These are phyloP conservation scores for Trichoderma cornu-damae DNA, from an alignment of 2,329 filamentous ascomycete species.

Conservation along the genomic window DNA sequence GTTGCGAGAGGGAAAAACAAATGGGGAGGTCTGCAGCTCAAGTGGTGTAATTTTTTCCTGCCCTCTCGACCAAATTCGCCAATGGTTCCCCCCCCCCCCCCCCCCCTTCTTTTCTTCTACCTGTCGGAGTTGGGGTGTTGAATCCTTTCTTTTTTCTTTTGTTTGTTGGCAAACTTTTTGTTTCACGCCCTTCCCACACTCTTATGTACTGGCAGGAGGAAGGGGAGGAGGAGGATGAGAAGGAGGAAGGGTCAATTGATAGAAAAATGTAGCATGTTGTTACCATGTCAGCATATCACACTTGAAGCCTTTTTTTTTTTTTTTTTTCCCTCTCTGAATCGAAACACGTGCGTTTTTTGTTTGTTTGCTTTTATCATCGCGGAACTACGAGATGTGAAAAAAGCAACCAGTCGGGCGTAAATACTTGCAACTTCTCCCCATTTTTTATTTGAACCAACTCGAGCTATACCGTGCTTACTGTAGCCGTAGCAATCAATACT, in stretches of 20 bases:
- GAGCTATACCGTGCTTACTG: background rate
- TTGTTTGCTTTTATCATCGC: too few species aligned
- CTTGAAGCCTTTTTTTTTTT: background rate
- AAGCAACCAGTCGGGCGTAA: background rate
- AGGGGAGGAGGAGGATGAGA: too few species aligned
- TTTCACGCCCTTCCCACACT: background rate
- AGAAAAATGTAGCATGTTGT: conserved; percentile 12
- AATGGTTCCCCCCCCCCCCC: too few species aligned
- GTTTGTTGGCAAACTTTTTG: background rate
- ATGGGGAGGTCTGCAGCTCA: background rate
- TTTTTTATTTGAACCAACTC: background rate
- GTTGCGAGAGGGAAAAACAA: too few species aligned
- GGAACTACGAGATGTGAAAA: background rate
- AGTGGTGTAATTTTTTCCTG: background rate
- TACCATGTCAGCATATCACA: background rate
- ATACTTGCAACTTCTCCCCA: background rate
- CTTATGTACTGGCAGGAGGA: background rate
- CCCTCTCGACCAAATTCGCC: background rate
- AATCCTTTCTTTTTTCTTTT: background rate
- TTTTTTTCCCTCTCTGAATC: too few species aligned
- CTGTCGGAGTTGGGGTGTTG: conserved; percentile 10
- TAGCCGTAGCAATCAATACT: background rate
- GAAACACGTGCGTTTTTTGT: too few species aligned
- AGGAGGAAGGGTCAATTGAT: conserved; percentile 3
- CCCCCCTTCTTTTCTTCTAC: too few species aligned